These are phyloP conservation scores for Cladophialophora immunda DNA, from an alignment of 2,329 filamentous ascomycete genomes.

Conservation along the genomic window DNA sequence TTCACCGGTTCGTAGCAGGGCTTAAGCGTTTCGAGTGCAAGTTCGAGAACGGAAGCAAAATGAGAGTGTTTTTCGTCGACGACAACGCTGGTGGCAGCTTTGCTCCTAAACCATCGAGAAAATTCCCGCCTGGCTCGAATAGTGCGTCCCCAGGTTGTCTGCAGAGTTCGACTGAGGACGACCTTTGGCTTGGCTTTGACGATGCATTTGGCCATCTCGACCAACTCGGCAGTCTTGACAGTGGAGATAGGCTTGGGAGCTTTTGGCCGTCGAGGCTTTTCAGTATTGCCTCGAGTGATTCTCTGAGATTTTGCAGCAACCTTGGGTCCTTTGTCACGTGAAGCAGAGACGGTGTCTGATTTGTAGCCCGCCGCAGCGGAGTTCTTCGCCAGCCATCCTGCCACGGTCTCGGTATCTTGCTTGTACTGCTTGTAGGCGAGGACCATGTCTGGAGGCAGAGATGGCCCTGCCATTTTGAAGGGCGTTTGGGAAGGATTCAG, in stretches of 20 bases:
- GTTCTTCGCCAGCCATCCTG: slow-evolving; percentile 15
- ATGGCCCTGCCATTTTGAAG: slow-evolving; percentile 5
- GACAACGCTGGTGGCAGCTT: background rate
- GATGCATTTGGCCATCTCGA: slow-evolving; percentile 13
- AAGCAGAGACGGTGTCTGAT: background rate
- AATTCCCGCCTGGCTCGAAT: slow-evolving; percentile 15
- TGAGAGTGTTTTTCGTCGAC: slow-evolving; percentile 17
- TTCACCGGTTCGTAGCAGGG: slow-evolving; percentile 8
- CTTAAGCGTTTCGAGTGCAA: slow-evolving; percentile 11
- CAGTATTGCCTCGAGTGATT: background rate
- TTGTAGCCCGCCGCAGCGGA: slow-evolving; percentile 7
- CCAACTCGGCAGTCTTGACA: slow-evolving; percentile 14
- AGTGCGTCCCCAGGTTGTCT: slow-evolving; percentile 2
- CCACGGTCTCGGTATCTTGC: slow-evolving; percentile 18
- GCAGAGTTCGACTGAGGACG: slow-evolving; percentile 7
- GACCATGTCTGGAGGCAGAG: slow-evolving; percentile 14
- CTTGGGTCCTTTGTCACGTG: background rate
- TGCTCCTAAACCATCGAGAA: slow-evolving; percentile 8
- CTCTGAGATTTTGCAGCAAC: slow-evolving; percentile 7
- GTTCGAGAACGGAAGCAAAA: slow-evolving; percentile 10
- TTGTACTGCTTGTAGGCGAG: slow-evolving; percentile 22
- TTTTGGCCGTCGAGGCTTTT: background rate
- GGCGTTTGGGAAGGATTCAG: background rate
- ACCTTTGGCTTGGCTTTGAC: slow-evolving; percentile 9
- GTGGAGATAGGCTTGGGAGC: background rate